These are phyloP conservation scores for Pugionium dolabratum DNA, from an alignment of 345 rosid genomes.

Conservation along the genomic window DNA sequence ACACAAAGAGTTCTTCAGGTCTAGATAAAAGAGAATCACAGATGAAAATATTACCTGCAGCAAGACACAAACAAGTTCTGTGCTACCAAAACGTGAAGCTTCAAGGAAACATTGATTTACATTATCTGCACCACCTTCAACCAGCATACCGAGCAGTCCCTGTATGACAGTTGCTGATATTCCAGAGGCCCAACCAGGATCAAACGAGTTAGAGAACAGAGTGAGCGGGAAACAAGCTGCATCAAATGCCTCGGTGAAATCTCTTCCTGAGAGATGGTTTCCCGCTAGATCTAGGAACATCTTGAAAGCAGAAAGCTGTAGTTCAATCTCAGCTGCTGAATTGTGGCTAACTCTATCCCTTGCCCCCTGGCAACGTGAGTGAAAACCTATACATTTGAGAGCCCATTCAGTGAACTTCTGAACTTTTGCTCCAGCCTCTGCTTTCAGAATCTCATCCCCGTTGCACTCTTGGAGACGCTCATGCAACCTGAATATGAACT, in stretches of 20 bases:
- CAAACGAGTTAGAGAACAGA: constrained; percentile 84
- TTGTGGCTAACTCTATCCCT: constrained; percentile 64
- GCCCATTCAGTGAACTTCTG: constrained; percentile 99
- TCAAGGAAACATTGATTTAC: constrained; percentile 95
- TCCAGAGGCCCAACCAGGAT: constrained; percentile 97
- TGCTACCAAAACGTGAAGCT: constrained; percentile 96
- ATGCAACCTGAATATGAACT: constrained; percentile 59
- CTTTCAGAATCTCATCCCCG: constrained; percentile 88
- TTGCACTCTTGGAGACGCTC: constrained; percentile 95
- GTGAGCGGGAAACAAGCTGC: constrained; percentile 99
- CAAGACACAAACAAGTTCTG: constrained; percentile 90
- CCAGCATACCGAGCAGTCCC: constrained; percentile 82
- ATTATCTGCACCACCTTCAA: constrained; percentile 96
- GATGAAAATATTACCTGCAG: constrained; percentile 58
- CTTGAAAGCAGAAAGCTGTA: constrained; percentile 91
- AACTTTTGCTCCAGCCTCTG: constrained; percentile 92
- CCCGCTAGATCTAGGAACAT: constrained; percentile 80
- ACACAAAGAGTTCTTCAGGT: neutral
- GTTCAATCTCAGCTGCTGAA: constrained; percentile 80
- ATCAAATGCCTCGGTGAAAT: constrained; percentile 94
- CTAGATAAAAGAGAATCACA: constrained; percentile 5
- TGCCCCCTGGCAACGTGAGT: constrained; percentile 80
- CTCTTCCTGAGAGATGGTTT: constrained; percentile 89
- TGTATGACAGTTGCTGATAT: constrained; percentile 81
- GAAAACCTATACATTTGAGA: constrained; percentile 87